phyloP scores from a whole-genome alignment of 2,329 filamentous ascomycete genomes.

The Aspergillus costaricaensis region DNA sequence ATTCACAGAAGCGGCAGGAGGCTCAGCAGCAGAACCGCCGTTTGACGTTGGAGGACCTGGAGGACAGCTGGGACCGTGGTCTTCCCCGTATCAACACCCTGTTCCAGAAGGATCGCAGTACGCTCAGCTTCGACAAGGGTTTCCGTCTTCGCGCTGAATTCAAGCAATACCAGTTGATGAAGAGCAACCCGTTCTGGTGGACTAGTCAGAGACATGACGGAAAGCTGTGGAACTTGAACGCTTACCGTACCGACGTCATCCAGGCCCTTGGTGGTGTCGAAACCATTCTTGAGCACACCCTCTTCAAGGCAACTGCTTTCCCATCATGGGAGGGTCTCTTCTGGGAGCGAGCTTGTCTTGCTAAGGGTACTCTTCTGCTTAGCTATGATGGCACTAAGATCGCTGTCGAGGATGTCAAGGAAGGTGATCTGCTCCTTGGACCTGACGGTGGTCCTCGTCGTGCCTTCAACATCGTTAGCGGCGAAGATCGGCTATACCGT shows the following conservation, averaged over 20 bases:
- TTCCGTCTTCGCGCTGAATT: slow-evolving; percentile 95
- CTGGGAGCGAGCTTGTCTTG: slow-evolving; percentile 52
- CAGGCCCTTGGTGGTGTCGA: slow-evolving; percentile 95
- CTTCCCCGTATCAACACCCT: slow-evolving; percentile 96
- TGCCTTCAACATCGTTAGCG: no score
- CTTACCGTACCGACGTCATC: slow-evolving; percentile 94
- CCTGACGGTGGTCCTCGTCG: no score
- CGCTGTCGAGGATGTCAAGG: no score
- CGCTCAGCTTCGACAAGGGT: slow-evolving; percentile 96
- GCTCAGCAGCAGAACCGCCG: slow-evolving; percentile 96
- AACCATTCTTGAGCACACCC: slow-evolving; percentile 92
- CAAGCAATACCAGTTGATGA: slow-evolving; percentile 98
- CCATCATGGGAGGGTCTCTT: slow-evolving; percentile 96
- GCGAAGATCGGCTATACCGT: no score
- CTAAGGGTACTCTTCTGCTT: no score
- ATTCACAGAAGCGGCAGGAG: slow-evolving; percentile 95
- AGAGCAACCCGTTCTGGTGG: slow-evolving; percentile 99
- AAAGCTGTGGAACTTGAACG: slow-evolving; percentile 95
- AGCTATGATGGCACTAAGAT: no score
- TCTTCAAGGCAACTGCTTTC: slow-evolving; percentile 97
- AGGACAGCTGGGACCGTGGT: slow-evolving; percentile 98
- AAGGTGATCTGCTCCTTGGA: no score
- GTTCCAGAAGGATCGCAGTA: slow-evolving; percentile 98
- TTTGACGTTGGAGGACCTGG: slow-evolving; percentile 90
- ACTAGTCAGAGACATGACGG: slow-evolving; percentile 96